A percentile compares a stretch with the other conserved stretches of the same genome.
Evolutionary conservation across 768 basidiomycete genomes (phyloP).

Genomic region (Phallus indusiatus): DNA sequence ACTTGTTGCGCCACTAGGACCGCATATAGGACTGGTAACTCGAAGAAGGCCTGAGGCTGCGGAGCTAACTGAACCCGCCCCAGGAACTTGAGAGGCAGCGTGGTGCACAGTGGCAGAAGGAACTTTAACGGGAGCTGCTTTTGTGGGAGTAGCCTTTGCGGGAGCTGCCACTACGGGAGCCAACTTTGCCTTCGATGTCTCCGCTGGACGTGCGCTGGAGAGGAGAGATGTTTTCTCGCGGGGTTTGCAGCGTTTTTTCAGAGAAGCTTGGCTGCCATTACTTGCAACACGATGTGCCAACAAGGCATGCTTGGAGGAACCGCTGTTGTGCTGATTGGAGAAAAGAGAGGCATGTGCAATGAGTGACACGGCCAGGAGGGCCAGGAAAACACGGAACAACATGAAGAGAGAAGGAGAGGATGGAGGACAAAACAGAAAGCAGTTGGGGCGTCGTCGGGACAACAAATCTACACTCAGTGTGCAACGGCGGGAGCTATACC

Average conservation of each 20-base stretch:
- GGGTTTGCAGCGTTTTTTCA: not conserved
- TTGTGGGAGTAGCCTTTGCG: not conserved
- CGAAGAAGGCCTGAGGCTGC: not conserved
- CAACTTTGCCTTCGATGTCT: not conserved
- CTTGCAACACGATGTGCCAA: not conserved
- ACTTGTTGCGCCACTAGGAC: constrained; percentile 43
- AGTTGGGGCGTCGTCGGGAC: not conserved
- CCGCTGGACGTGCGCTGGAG: not conserved
- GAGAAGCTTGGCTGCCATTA: not conserved
- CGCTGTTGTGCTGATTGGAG: not conserved
- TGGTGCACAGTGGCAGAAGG: not conserved
- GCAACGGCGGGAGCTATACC: too few species aligned
- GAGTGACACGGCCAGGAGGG: constrained; percentile 1
- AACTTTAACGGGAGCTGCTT: not conserved
- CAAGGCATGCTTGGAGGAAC: not conserved
- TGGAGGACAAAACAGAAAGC: not conserved
- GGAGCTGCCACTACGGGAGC: not conserved
- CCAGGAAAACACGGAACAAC: not conserved
- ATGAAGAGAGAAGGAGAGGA: not conserved
- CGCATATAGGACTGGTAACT: constrained; percentile 25
- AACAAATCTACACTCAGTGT: not conserved
- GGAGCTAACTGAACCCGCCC: not conserved
- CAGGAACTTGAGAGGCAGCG: not conserved
- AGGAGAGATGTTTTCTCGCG: not conserved
- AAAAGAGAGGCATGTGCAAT: constrained; percentile 7